These are phyloP conservation scores for Xylaria grammica DNA, from an alignment of 495 filamentous ascomycete species.

Conservation along the genomic window DNA sequence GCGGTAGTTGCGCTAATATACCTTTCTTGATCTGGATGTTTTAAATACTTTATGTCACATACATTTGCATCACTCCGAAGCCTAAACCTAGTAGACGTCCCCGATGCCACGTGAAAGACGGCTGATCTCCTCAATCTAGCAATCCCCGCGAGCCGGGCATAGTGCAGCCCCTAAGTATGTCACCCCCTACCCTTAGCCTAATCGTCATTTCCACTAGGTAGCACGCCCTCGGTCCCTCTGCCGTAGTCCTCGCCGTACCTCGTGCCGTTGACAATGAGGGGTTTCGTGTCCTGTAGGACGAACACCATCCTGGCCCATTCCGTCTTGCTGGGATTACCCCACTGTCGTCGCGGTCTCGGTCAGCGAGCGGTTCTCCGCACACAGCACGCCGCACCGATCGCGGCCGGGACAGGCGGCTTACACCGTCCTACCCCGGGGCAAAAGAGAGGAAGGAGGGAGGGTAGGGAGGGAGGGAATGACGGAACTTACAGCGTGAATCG, in stretches of 20 bases:
- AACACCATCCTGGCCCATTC: slow-evolving; percentile 45
- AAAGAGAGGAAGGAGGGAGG: slow-evolving; percentile 23
- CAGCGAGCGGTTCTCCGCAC: slow-evolving; percentile 56
- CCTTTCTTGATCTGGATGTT: not conserved
- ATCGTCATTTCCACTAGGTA: slow-evolving; percentile 47
- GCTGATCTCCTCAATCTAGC: not conserved
- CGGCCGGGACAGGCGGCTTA: not conserved
- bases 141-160: not conserved
- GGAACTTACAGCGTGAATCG: slow-evolving; percentile 59
- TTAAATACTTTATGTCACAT: not conserved
- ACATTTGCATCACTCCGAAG: not conserved
- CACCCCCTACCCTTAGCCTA: no score
- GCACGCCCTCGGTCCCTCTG: slow-evolving; percentile 37
- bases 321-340: slow-evolving; percentile 61
- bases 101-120: not conserved
- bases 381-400: slow-evolving; percentile 12
- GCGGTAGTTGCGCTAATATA: not conserved
- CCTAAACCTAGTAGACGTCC: not conserved
- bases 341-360: slow-evolving; percentile 54
- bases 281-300: slow-evolving; percentile 41
- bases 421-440: slow-evolving; percentile 41
- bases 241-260: slow-evolving; percentile 57
- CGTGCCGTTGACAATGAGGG: slow-evolving; percentile 50
- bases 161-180: not conserved
- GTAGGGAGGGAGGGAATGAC: not conserved